Conservation (phyloP, 805 yeast genomes). For the Ogataea nitratoaversa region DNA sequence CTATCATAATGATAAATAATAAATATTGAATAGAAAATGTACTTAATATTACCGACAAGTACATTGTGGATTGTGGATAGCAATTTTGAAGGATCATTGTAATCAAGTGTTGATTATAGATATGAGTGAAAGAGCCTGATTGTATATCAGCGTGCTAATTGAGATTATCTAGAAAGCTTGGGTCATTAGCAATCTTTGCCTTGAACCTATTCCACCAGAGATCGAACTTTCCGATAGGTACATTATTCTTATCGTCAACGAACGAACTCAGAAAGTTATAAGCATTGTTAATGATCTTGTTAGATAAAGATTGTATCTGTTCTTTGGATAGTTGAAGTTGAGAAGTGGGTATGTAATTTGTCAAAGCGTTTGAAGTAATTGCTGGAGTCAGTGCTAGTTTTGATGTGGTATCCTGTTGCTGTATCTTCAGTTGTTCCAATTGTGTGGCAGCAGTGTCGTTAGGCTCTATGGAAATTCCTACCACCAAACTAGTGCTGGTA, state of each 20-base stretch:
- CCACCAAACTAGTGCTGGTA: slow-evolving; percentile 26
- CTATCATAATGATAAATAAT: not conserved
- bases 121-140: not conserved
- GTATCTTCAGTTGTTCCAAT: slow-evolving; percentile 32
- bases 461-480: slow-evolving; percentile 93
- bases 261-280: slow-evolving; percentile 90
- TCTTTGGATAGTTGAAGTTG: slow-evolving; percentile 19
- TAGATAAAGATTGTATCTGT: slow-evolving; percentile 59
- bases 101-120: too few species aligned
- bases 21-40: too few species aligned
- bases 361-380: slow-evolving; percentile 22
- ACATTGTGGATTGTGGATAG: not conserved
- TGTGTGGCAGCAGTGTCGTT: slow-evolving; percentile 58
- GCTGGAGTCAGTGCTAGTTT: slow-evolving; percentile 35
- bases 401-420: slow-evolving; percentile 21
- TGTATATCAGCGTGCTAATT: slow-evolving; percentile 13
- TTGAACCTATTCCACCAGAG: slow-evolving; percentile 95
- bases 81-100: not conserved
- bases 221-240: slow-evolving; percentile 82
- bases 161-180: slow-evolving; percentile 63
- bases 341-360: slow-evolving; percentile 17
- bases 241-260: slow-evolving; percentile 72
- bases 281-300: slow-evolving; percentile 86
- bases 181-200: slow-evolving; percentile 70
- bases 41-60: not conserved